These are phyloP conservation scores for Plasmodium gonderi DNA, from an alignment of 169 alveolate genomes.

Conservation along the genomic window DNA sequence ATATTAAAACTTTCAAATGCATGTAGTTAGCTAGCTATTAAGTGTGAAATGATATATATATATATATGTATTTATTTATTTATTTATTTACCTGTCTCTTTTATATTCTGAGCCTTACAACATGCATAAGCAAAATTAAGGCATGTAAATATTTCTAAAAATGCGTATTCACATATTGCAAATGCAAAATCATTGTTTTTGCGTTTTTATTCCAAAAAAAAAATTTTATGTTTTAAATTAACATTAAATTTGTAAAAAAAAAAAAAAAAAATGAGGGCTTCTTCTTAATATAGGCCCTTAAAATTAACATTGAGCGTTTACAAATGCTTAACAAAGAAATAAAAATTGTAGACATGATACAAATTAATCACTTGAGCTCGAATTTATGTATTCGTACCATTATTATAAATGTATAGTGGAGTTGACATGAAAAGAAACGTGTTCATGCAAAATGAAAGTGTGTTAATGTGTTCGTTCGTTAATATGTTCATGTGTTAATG, in stretches of 20 bases:
- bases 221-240: not conserved
- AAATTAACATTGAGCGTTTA: constrained; percentile 1
- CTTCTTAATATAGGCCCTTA: not conserved
- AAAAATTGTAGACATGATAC: not conserved
- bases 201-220: not conserved
- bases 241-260: not conserved
- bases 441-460: not conserved
- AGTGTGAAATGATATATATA: not conserved
- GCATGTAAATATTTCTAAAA: not conserved
- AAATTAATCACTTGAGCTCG: not conserved
- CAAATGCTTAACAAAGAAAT: not conserved
- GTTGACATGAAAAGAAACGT: not conserved
- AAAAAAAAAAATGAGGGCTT: not conserved
- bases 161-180: not conserved
- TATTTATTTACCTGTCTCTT: not conserved
- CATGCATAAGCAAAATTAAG: not conserved
- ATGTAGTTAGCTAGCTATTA: constrained; percentile 36
- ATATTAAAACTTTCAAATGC: constrained; percentile 2
- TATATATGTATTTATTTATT: not conserved
- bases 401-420: not conserved
- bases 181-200: not conserved
- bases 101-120: not conserved
- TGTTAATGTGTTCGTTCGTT: too few relatives aligned
- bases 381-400: not conserved
- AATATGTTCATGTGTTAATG: not conserved